Evolutionary conservation across 768 basidiomycete genomes (phyloP).

Genomic region (Rhodosporidiobolus odoratus): DNA sequence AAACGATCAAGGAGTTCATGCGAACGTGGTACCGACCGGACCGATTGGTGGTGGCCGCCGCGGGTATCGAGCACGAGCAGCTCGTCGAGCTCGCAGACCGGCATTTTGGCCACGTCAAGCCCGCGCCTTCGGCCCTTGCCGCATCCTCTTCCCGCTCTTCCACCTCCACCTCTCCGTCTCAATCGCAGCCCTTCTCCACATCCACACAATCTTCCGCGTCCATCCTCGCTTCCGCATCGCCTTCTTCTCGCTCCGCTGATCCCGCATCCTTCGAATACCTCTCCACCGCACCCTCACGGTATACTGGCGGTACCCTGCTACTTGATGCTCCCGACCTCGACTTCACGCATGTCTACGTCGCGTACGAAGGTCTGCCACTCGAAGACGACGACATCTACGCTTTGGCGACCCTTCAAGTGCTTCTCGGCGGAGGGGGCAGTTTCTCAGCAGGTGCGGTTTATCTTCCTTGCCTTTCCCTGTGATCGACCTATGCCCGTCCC

Average conservation of each 20-base stretch:
- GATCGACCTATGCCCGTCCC: neutral
- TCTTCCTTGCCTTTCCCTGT: constrained; percentile 18
- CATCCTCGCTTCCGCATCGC: constrained; percentile 28
- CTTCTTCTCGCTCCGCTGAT: constrained; percentile 38
- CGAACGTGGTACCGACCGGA: constrained; percentile 85
- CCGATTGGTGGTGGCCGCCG: constrained; percentile 88
- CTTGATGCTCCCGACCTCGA: constrained; percentile 56
- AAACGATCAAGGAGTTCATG: constrained; percentile 61
- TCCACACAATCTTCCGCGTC: neutral
- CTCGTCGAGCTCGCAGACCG: constrained; percentile 79
- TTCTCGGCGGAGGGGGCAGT: constrained; percentile 89
- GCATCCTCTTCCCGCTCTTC: neutral
- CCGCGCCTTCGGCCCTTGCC: constrained; percentile 1
- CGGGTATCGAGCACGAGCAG: constrained; percentile 83
- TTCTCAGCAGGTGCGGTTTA: constrained; percentile 72
- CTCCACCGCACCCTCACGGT: constrained; percentile 50
- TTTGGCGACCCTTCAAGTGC: constrained; percentile 85
- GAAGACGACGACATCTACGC: constrained; percentile 88
- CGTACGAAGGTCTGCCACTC: constrained; percentile 83
- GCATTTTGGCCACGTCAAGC: constrained; percentile 67
- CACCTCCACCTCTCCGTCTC: constrained; percentile 49
- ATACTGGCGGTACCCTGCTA: constrained; percentile 78
- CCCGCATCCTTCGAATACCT: constrained; percentile 43
- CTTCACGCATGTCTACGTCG: constrained; percentile 89
- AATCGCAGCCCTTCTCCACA: constrained; percentile 47